These are phyloP conservation scores for Collybia nuda DNA, from an alignment of 768 basidiomycete genomes.

Conservation along the genomic window DNA sequence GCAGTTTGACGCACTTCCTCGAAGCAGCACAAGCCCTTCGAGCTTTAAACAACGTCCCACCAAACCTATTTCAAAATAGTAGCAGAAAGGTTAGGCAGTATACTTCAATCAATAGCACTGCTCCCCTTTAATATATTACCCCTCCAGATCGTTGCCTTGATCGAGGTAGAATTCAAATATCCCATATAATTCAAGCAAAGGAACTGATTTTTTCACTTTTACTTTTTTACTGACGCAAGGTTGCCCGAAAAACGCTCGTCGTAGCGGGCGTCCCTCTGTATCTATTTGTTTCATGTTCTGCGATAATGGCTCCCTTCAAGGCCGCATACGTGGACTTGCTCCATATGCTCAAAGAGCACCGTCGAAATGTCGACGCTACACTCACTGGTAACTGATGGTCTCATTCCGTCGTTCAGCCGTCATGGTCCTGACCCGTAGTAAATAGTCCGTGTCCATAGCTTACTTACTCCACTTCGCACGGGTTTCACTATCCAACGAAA, in stretches of 20 bases:
- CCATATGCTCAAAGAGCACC: slow-evolving; percentile 35
- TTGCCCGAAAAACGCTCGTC: slow-evolving; percentile 46
- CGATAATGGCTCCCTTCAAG: slow-evolving; percentile 39
- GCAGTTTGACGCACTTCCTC: slow-evolving; percentile 28
- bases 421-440: not conserved
- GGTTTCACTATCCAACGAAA: slow-evolving; percentile 21
- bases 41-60: slow-evolving; percentile 17
- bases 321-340: slow-evolving; percentile 49
- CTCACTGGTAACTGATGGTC: slow-evolving; percentile 30
- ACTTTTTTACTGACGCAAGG: slow-evolving; percentile 25
- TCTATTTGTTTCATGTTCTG: slow-evolving; percentile 44
- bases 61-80: slow-evolving; percentile 24
- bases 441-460: slow-evolving; percentile 15
- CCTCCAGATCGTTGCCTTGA: slow-evolving; percentile 44
- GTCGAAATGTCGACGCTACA: slow-evolving; percentile 25
- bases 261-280: slow-evolving; percentile 40
- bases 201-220: slow-evolving; percentile 9
- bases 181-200: slow-evolving; percentile 1
- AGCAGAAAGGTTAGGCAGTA: slow-evolving; percentile 29
- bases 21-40: slow-evolving; percentile 28
- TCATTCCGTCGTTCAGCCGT: slow-evolving; percentile 3
- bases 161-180: slow-evolving; percentile 41
- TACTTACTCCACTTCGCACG: slow-evolving; percentile 34
- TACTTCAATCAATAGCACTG: slow-evolving; percentile 1
- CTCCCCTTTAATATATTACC: slow-evolving; percentile 6